Evolutionary conservation across 225 moss, liverwort and hornwort species (phyloP), one percentile per base, ranked within the genome.

Genomic region (Climacium dendroides): DNA sequence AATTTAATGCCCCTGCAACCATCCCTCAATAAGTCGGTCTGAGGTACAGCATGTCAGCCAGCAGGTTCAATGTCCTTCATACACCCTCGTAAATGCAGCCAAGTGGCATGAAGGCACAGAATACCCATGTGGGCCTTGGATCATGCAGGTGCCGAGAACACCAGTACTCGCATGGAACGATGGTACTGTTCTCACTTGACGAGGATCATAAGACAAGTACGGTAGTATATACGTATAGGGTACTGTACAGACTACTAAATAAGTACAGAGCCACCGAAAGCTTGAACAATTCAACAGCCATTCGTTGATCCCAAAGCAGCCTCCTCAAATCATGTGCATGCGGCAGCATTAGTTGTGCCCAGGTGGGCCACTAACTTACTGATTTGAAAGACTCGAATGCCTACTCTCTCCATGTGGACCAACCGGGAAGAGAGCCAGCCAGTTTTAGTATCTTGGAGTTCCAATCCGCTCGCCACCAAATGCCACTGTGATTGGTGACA

Each of bases 121-220:
- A 59, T 23, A 60, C 54, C 75, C 89, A 91, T 80, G 91, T 86
- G 86, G 80, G 78, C 70, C 80, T 74, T 83, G 80, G 75, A 75
- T 75, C 83, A 62, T 62, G 30, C 66, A 65, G 76, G 71, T 69
- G 86, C 76, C 39, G 23, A 65, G 75, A 83, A 86, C 22, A 73
- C 69, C 32, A 32, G 47, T 80, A 54, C 79, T 60, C 19, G 59
- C 64, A 28, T 8, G 8, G 54, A 64, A 82, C 32, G 15, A 60
- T 35, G 25, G 25, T 39, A 80, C 69, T 34, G 9, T 39, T 75
- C 55, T 55, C 34, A 54, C 37, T 37, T 43, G 62, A 67, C 50
- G 43, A 34, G 35, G 81, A 74, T 53, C 66, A 60, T 29, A 53
- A 67, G 62, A 50, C 13, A 80, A 54, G 67, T n/a, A n/a, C n/a